Conservation (phyloP, 2,329 filamentous ascomycete species). For the Periconia macrospinosa region DNA sequence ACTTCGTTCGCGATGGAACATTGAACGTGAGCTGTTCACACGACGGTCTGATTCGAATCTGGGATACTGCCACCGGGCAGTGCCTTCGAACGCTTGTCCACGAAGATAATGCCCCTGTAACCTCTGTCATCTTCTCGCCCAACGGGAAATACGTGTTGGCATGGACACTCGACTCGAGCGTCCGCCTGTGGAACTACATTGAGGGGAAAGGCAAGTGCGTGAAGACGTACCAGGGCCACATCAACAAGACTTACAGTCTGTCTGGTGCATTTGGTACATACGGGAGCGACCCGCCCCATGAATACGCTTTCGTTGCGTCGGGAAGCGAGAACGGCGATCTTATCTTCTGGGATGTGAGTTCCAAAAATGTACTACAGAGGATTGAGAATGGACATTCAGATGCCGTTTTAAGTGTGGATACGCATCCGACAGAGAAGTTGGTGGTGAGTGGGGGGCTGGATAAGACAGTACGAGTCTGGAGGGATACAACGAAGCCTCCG, state of each 20-base stretch:
- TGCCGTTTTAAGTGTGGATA: slow-evolving; percentile 62
- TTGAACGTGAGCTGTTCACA: slow-evolving; percentile 89
- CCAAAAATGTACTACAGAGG: slow-evolving; percentile 78
- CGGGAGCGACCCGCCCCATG: slow-evolving; percentile 31
- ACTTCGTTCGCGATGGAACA: slow-evolving; percentile 90
- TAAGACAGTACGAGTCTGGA: slow-evolving; percentile 64
- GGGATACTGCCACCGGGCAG: slow-evolving; percentile 94
- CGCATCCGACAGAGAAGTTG: slow-evolving; percentile 55
- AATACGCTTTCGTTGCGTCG: slow-evolving; percentile 69
- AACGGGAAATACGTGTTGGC: slow-evolving; percentile 93
- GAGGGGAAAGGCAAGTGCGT: slow-evolving; percentile 85
- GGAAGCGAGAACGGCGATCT: slow-evolving; percentile 87
- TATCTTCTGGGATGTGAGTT: slow-evolving; percentile 87
- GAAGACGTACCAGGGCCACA: slow-evolving; percentile 96
- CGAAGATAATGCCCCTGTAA: slow-evolving; percentile 91
- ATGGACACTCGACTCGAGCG: slow-evolving; percentile 85
- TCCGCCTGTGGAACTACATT: slow-evolving; percentile 94
- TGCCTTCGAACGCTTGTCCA: slow-evolving; percentile 93
- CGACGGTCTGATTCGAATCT: slow-evolving; percentile 77
- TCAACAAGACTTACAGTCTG: slow-evolving; percentile 83
- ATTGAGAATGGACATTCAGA: slow-evolving; percentile 57
- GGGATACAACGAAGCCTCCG: slow-evolving; percentile 3
- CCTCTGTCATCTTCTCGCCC: slow-evolving; percentile 86
- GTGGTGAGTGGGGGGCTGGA: slow-evolving; percentile 67
- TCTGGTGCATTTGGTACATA: slow-evolving; percentile 79